These are phyloP conservation scores for Stentor coeruleus DNA, from an alignment of 73 alveolate genomes.

Conservation along the genomic window DNA sequence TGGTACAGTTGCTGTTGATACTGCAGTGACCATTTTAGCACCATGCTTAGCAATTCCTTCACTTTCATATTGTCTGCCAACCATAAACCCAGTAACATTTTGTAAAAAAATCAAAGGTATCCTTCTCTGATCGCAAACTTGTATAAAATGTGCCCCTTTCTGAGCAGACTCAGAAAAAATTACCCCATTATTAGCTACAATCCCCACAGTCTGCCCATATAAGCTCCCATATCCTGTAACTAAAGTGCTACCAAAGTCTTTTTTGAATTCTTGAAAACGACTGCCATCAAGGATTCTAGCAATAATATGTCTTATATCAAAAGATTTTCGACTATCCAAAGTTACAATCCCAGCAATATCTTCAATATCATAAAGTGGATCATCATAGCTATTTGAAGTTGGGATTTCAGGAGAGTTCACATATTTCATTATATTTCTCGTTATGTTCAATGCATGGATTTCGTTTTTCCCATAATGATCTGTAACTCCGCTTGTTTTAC, in stretches of 20 bases:
- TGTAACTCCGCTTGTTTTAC: conserved; percentile 84
- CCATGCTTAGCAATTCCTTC: conserved; percentile 97
- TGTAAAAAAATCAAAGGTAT: conserved; percentile 84
- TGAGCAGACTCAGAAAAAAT: conserved; percentile 84
- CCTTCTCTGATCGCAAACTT: conserved; percentile 85
- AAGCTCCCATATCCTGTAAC: conserved; percentile 87
- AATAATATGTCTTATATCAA: conserved; percentile 62
- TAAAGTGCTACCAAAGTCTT: conserved; percentile 76
- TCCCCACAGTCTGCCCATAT: conserved; percentile 91
- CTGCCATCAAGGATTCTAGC: conserved; percentile 91
- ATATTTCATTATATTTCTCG: not conserved
- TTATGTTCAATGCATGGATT: conserved; percentile 53
- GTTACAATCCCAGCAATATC: conserved; percentile 75
- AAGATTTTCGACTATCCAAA: conserved; percentile 49
- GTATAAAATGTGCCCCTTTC: conserved; percentile 94
- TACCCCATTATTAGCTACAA: conserved; percentile 91
- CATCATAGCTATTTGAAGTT: conserved; percentile 37
- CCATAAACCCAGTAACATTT: conserved; percentile 97
- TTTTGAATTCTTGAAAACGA: conserved; percentile 90
- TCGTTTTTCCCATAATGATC: conserved; percentile 89
- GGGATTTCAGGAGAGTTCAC: conserved; percentile 20
- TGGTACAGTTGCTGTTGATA: conserved; percentile 91
- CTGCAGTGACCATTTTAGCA: conserved; percentile 95
- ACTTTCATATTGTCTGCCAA: conserved; percentile 83
- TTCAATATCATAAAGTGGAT: conserved; percentile 66